A percentile compares a stretch with the other conserved stretches of the same genome.
These are phyloP conservation scores for Yamadazyma nakazawae DNA, from an alignment of 805 yeast species.

Conservation along the genomic window DNA sequence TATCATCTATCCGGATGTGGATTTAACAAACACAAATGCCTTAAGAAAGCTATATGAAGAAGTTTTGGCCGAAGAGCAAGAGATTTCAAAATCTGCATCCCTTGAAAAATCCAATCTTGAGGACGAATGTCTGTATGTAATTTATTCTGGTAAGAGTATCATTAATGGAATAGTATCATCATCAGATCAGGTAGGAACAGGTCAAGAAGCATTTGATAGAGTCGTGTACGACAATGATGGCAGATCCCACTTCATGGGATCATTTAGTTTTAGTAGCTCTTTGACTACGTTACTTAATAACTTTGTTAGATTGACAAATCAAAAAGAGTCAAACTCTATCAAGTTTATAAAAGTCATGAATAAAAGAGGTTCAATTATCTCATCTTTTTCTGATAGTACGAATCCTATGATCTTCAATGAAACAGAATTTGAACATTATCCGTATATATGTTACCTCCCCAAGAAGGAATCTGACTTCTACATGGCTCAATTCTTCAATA, in stretches of 20 bases:
- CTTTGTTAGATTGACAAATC: conserved; percentile 5
- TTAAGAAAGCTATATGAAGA: background rate
- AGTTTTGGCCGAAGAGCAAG: background rate
- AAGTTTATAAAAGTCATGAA: conserved; percentile 10
- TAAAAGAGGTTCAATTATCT: conserved; percentile 11
- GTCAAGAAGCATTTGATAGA: conserved; percentile 8
- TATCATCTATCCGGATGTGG: conserved; percentile 6
- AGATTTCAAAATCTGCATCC: background rate
- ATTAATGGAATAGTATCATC: conserved; percentile 3
- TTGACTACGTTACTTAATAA: conserved; percentile 9
- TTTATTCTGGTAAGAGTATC: conserved; percentile 9
- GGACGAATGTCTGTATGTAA: conserved; percentile 3
- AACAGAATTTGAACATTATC: conserved; percentile 2
- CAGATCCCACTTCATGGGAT: conserved; percentile 10
- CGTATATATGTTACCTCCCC: conserved; percentile 7
- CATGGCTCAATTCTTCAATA: conserved; percentile 2
- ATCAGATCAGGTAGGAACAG: conserved; percentile 2
- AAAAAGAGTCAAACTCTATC: conserved; percentile 5
- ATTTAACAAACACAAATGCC: conserved; percentile 2
- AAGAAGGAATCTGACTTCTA: conserved; percentile 9
- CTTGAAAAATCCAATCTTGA: background rate
- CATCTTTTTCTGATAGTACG: conserved; percentile 11
- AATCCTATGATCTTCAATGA: conserved; percentile 5
- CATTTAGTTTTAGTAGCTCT: conserved; percentile 11
- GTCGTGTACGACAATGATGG: conserved; percentile 12